phyloP scores from a whole-genome alignment of 768 basidiomycete species.

The Panellus pusillus region DNA sequence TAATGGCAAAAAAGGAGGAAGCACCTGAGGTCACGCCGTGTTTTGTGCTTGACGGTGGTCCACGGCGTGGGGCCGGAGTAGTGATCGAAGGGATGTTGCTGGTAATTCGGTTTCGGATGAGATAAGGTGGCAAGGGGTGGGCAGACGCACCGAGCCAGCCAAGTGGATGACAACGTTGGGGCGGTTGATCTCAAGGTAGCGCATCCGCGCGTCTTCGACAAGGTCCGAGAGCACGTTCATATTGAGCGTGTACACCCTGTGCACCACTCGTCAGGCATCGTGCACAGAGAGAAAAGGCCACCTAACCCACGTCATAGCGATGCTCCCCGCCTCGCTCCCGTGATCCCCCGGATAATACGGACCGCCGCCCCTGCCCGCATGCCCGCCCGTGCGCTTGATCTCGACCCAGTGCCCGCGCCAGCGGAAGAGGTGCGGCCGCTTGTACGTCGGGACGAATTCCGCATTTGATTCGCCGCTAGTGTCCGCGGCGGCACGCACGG shows the following conservation, averaged over 20 bases:
- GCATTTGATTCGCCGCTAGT: slow-evolving; percentile 29
- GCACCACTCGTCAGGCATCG: background rate
- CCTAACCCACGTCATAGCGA: slow-evolving; percentile 34
- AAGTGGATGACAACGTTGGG: slow-evolving; percentile 38
- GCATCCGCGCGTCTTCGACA: slow-evolving; percentile 35
- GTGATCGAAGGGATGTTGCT: slow-evolving; percentile 23
- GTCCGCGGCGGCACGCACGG: slow-evolving; percentile 9
- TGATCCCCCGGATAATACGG: background rate
- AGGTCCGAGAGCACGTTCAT: slow-evolving; percentile 34
- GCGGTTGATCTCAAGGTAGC: slow-evolving; percentile 35
- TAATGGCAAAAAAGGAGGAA: background rate
- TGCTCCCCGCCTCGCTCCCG: slow-evolving; percentile 10
- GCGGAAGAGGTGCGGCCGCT: slow-evolving; percentile 41
- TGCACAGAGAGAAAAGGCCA: background rate
- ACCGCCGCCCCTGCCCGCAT: background rate
- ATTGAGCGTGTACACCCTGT: slow-evolving; percentile 42
- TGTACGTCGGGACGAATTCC: slow-evolving; percentile 44
- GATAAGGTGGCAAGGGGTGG: too few relatives aligned
- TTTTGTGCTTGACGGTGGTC: slow-evolving; percentile 25
- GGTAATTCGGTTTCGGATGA: background rate
- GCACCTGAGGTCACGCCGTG: slow-evolving; percentile 27
- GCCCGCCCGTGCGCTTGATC: slow-evolving; percentile 27
- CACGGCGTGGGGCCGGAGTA: slow-evolving; percentile 13
- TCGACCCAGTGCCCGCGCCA: slow-evolving; percentile 47
- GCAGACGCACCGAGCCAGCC: slow-evolving; percentile 29